Percentiles rank a stretch among this genome's conserved stretches.
Conservation (phyloP, 176 grass and related monocot genomes). For the Stipa capillata region DNA sequence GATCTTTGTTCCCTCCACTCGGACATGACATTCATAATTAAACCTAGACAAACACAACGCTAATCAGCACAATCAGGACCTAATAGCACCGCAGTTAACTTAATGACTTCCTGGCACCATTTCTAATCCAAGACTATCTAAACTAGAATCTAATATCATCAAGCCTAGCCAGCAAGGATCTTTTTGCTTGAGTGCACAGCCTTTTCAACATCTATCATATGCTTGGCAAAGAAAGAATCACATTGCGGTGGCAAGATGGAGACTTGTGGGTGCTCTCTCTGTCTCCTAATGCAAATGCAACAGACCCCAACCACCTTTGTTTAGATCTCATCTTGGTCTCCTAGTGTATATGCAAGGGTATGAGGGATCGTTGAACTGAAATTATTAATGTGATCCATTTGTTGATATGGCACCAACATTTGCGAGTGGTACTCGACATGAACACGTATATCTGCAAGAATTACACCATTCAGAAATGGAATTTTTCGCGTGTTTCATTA, state of each 20-base stretch:
- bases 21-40: not conserved
- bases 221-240: conserved; percentile 7
- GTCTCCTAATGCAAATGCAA: conserved; percentile 16
- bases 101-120: not conserved
- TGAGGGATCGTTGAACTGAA: not conserved
- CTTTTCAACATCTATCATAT: not conserved
- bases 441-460: conserved; percentile 19
- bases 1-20: not conserved
- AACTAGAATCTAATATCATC: not conserved
- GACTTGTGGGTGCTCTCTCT: conserved; percentile 24
- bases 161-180: not conserved
- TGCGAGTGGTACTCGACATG: not conserved
- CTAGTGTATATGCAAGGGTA: no score
- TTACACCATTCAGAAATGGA: not conserved
- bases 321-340: conserved; percentile 5
- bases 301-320: conserved; percentile 9
- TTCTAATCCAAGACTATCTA: not conserved
- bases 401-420: not conserved
- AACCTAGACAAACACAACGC: not conserved
- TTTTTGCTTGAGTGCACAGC: not conserved
- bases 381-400: not conserved
- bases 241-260: not conserved
- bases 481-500: not conserved
- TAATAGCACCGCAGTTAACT: not conserved
- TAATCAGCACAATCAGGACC: not conserved